phyloP scores from a whole-genome alignment of 768 basidiomycete species.

The Pleurotus platypus region DNA sequence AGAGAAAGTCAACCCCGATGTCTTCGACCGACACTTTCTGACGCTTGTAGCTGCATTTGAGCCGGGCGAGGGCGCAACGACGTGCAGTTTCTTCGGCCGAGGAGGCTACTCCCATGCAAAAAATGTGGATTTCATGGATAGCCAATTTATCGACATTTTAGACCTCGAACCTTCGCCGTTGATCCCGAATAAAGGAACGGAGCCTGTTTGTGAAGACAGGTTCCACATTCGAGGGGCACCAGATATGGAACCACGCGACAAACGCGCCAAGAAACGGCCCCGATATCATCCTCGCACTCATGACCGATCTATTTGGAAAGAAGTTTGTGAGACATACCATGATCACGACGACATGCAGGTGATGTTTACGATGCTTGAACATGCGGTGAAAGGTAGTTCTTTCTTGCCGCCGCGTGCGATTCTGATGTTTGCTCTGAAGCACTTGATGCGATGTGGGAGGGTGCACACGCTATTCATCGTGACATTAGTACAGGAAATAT shows the following conservation, averaged over 20 bases:
- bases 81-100: background rate
- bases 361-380: background rate
- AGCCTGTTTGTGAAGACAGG: background rate
- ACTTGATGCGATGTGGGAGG: slow-evolving; percentile 4
- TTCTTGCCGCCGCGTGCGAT: background rate
- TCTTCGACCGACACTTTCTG: background rate
- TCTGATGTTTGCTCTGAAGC: background rate
- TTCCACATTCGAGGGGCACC: background rate
- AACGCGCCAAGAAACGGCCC: background rate
- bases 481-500: slow-evolving; percentile 15
- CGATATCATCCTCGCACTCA: background rate
- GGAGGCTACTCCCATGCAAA: background rate
- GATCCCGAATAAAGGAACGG: background rate
- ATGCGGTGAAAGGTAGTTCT: slow-evolving; percentile 6
- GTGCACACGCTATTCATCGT: slow-evolving; percentile 11
- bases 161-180: background rate
- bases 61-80: background rate
- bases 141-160: background rate
- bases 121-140: background rate
- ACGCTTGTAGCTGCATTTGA: background rate
- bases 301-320: background rate
- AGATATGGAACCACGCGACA: background rate
- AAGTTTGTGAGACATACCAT: background rate
- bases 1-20: background rate
- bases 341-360: background rate